Percentiles rank a stretch among this genome's conserved stretches.
Conservation (phyloP, 225 moss, liverwort and hornwort species). For the Polytrichum formosum region DNA sequence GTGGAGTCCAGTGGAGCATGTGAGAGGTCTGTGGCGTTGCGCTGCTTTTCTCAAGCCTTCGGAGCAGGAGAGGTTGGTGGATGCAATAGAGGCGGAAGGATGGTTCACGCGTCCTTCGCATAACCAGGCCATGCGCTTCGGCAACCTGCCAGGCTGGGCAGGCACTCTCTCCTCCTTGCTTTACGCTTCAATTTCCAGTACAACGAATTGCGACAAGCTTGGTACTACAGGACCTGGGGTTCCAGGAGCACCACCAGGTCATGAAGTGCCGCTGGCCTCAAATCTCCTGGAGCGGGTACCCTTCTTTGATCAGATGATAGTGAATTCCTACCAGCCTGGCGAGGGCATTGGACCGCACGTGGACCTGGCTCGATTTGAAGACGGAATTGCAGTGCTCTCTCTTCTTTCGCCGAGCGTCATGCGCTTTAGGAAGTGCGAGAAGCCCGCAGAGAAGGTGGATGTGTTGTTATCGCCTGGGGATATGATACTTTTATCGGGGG, state of each 20-base stretch:
- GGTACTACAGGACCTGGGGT: background rate
- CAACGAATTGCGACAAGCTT: background rate
- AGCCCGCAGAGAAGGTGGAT: slow-evolving; percentile 35
- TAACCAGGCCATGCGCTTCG: slow-evolving; percentile 89
- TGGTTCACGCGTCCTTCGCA: slow-evolving; percentile 63
- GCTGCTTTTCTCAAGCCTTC: slow-evolving; percentile 36
- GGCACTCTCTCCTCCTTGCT: slow-evolving; percentile 37
- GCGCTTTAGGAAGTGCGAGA: slow-evolving; percentile 55
- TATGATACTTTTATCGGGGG: slow-evolving; percentile 51
- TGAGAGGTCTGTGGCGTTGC: slow-evolving; percentile 67
- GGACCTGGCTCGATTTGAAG: slow-evolving; percentile 76
- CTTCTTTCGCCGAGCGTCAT: slow-evolving; percentile 81
- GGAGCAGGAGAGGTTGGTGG: slow-evolving; percentile 39
- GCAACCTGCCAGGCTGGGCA: slow-evolving; percentile 75
- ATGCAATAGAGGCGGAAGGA: slow-evolving; percentile 56
- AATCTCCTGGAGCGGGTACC: slow-evolving; percentile 49
- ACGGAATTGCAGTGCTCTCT: slow-evolving; percentile 79
- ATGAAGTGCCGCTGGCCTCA: slow-evolving; percentile 25
- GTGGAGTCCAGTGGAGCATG: slow-evolving; percentile 49
- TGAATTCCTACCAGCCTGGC: slow-evolving; percentile 78
- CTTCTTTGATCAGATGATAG: slow-evolving; percentile 90
- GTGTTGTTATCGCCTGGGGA: slow-evolving; percentile 74
- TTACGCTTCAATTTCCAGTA: slow-evolving; percentile 22
- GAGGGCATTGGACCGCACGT: slow-evolving; percentile 87
- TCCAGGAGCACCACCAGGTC: slow-evolving; percentile 3